phyloP scores from a whole-genome alignment of 1,284 basidiomycete genomes.

The Ganoderma lingzhi region DNA sequence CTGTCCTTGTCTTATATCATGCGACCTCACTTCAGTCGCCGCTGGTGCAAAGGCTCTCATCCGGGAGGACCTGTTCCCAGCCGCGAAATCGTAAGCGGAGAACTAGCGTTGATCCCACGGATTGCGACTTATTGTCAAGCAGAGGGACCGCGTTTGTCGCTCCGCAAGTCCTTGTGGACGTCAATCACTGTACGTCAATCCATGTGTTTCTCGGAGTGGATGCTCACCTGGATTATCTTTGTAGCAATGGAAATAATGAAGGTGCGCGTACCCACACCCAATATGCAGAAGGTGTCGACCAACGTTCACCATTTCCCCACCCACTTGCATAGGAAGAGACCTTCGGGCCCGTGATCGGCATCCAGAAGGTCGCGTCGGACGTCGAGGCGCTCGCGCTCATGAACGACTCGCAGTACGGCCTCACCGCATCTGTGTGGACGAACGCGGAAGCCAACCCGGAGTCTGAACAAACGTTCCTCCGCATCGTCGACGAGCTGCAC shows the following conservation, averaged over 20 bases:
- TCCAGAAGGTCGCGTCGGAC: constrained; percentile 88
- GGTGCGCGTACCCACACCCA: constrained; percentile 44
- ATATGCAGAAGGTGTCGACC: not conserved
- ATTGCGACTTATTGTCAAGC: not conserved
- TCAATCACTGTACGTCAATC: constrained; percentile 79
- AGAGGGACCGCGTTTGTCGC: constrained; percentile 88
- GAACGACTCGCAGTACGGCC: constrained; percentile 96
- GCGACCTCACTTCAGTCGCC: constrained; percentile 55
- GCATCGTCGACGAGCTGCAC: constrained; percentile 78
- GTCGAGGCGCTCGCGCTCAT: constrained; percentile 89
- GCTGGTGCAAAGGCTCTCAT: constrained; percentile 84
- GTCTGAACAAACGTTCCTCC: constrained; percentile 74
- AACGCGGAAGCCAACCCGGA: constrained; percentile 65
- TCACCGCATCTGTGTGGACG: constrained; percentile 96
- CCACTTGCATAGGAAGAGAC: constrained; percentile 69
- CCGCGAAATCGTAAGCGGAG: constrained; percentile 66
- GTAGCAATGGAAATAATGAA: constrained; percentile 93
- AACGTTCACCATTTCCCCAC: not conserved
- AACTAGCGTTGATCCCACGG: not conserved
- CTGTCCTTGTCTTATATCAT: not conserved
- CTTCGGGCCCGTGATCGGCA: constrained; percentile 91
- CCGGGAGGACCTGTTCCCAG: constrained; percentile 74
- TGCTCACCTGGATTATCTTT: not conserved
- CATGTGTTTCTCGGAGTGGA: constrained; percentile 10
- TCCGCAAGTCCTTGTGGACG: constrained; percentile 89